Conservation (phyloP, 148 eudicot species). For the Vaccinium darrowii region DNA sequence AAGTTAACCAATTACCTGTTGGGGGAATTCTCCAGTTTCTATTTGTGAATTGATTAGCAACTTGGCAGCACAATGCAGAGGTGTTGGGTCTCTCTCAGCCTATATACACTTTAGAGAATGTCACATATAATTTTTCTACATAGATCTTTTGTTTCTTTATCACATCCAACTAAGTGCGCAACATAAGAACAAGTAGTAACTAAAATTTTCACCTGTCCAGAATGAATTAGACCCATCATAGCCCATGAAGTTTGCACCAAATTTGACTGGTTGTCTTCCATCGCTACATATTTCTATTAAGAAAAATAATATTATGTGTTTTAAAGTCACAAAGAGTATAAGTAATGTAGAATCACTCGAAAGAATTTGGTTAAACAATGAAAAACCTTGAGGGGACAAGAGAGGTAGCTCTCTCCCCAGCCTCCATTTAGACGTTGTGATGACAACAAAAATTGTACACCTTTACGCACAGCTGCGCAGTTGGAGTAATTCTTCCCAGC, state of each 20-base stretch:
- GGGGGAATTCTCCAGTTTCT: constrained; percentile 48
- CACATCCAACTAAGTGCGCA: neutral
- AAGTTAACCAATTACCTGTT: constrained; percentile 28
- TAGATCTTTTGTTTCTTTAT: neutral
- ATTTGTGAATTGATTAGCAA: constrained; percentile 41
- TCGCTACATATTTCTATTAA: constrained; percentile 32
- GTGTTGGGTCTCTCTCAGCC: constrained; percentile 40
- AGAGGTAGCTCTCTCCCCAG: constrained; percentile 59
- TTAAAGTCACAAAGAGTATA: neutral
- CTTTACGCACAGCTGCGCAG: constrained; percentile 33
- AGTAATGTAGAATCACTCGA: neutral
- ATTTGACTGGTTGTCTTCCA: constrained; percentile 38
- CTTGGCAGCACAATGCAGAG: constrained; percentile 42
- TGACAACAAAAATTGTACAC: constrained; percentile 31
- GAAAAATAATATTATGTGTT: neutral
- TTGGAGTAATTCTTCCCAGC: constrained; percentile 40
- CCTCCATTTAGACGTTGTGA: constrained; percentile 40
- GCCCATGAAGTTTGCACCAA: constrained; percentile 47
- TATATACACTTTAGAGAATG: neutral
- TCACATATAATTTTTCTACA: neutral
- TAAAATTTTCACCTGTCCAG: constrained; percentile 26
- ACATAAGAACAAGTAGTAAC: neutral
- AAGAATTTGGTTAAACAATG: neutral
- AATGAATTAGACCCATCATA: constrained; percentile 36
- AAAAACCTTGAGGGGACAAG: constrained; percentile 40